Base-by-base conservation (phyloP, 1,284 basidiomycete genomes). In the Peniophora sp. region DNA sequence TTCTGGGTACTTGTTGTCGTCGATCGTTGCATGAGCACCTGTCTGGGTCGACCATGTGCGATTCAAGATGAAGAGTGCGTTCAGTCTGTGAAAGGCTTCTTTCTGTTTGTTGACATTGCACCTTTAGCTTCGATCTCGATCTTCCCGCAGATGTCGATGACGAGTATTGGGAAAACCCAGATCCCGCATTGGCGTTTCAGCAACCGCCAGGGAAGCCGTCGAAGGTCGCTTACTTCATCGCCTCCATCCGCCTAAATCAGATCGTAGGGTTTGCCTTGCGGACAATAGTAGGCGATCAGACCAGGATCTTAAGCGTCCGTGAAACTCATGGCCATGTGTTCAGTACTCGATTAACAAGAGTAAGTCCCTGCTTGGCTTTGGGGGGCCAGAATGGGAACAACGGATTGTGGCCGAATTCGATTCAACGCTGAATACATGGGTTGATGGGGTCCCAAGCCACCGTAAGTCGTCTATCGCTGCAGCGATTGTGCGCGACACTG, bases 61-160 rank as follows among this genome's bases (percentile, higher is more conserved):
- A 80, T 92, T 43, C 83, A 89, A 52, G 87, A 92, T 54, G 87
- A 90, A 62, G 89, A n/a, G n/a, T n/a, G n/a, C n/a, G n/a, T n/a
- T n/a, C n/a, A n/a, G n/a, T n/a, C n/a, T n/a, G n/a, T n/a, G n/a
- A n/a, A n/a, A n/a, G n/a, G n/a, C n/a, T n/a, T n/a, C n/a, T n/a
- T n/a, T n/a, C n/a, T n/a, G n/a, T n/a, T n/a, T n/a, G n/a, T n/a
- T n/a, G n/a, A n/a, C n/a, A n/a, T n/a, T n/a, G n/a, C n/a, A n/a
- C n/a, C n/a, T n/a, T n/a, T n/a, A n/a, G 83, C 60, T 85, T 89
- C 57, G 89, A 93, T 59, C 67, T 89, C 2, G 84, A 89, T 10
- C 45, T 85, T 47, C 89, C 89, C 0, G 68, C 89, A 10, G 88
- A 90, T 59, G 83, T 93, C 8, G 87, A 93, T 55, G 92, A 95